Base-by-base conservation (phyloP, 306 rosid genomes). In the Vigna angularis region DNA sequence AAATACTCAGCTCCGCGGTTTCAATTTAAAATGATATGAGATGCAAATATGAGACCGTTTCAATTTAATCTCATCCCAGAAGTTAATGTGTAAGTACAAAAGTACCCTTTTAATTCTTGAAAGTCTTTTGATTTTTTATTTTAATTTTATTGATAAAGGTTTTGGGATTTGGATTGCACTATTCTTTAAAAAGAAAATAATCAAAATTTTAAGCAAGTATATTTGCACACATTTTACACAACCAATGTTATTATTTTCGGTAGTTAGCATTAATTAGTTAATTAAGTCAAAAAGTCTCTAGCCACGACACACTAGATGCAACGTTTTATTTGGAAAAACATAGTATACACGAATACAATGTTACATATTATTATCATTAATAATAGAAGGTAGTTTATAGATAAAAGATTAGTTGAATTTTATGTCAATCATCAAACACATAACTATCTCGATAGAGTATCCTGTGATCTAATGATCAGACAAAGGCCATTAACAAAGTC, bases 21-120 rank as follows among this genome's bases (percentile, higher is more conserved):
- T 53, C 64, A 36, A 76, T 40, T 9, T 45, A 44, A 72, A 38
- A 72, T 72, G 76, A 38, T 13, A 45, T 15, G 49, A 38, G 53
- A 57, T 11, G 80, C 14, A 30, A 70, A 12, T 45, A 12, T 16
- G 76, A 53, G 42, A 58, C 52, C 42, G 30, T 63, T 72, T 53
- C 55, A 72, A 72, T 72, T 72, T 38, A 51, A 20, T n/a, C 36
- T 4, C 51, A 42, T 26, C 74, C 34, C 17, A 24, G 1, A 64
- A 1, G 28, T 16, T 32, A 13, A 0, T 0, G 7, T 42, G 20
- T 18, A 74, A 81, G 59, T 81, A 81, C 84, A 36, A 34, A 66
- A 81, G 2, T 67, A 5, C 52, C 76, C 63, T 57, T 38, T 2
- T 6, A 1, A 14, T 15, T 7, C 18, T 49, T 42, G n/a, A 66